Conservation (phyloP, 2,329 filamentous ascomycete genomes). For the Periconia digitata region DNA sequence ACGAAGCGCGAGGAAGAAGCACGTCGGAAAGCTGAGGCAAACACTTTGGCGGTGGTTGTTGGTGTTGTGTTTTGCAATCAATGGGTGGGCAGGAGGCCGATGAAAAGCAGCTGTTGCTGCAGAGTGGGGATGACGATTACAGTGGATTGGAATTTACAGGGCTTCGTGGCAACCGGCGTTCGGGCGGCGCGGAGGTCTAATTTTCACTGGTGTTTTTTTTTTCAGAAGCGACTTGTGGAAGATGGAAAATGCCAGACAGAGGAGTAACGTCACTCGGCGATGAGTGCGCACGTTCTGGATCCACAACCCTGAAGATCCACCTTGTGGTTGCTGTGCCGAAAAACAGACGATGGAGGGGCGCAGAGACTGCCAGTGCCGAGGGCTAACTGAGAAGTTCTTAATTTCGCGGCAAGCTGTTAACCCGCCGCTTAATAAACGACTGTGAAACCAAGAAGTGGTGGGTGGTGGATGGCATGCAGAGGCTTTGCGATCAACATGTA, state of each 20-base stretch:
- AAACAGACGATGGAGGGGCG: constrained; percentile 7
- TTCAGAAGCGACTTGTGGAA: not conserved
- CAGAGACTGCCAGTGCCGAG: constrained; percentile 8
- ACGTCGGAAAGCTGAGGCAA: constrained; percentile 78
- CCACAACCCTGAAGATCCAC: not conserved
- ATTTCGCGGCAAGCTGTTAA: constrained; percentile 14
- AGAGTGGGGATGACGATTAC: constrained; percentile 5
- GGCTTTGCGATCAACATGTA: too few relatives aligned
- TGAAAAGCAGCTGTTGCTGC: not conserved
- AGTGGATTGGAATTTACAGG: not conserved
- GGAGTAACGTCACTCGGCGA: not conserved
- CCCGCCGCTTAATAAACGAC: not conserved
- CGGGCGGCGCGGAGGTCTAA: constrained; percentile 10
- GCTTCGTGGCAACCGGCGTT: not conserved
- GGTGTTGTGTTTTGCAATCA: constrained; percentile 14
- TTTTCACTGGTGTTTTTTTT: not conserved
- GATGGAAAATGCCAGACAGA: not conserved
- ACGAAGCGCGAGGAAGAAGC: constrained; percentile 64
- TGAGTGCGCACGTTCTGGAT: constrained; percentile 17
- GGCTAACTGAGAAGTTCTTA: constrained; percentile 15
- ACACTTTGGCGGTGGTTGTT: constrained; percentile 75
- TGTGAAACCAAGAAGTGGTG: not conserved
- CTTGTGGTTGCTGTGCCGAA: constrained; percentile 11
- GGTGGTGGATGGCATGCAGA: too few relatives aligned
- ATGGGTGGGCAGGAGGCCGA: constrained; percentile 9